Evolutionary conservation across 805 yeast species (phyloP).

Genomic region (Pichia deserticola): DNA sequence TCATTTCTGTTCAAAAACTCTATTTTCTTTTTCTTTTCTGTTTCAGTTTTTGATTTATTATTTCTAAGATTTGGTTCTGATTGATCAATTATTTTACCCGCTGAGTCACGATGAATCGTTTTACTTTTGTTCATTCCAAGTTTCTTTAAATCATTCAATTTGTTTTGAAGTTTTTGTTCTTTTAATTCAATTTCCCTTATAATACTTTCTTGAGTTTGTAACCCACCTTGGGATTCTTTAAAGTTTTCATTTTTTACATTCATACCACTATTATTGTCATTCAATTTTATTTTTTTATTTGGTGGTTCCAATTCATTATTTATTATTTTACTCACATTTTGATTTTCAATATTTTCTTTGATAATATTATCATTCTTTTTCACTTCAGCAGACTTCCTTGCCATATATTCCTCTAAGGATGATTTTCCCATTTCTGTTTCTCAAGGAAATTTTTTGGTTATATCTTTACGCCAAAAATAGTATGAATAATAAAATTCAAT

Average conservation of each 20-base stretch:
- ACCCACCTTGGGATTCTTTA: constrained; percentile 25
- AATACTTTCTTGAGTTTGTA: constrained; percentile 40
- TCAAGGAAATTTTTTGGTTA: neutral
- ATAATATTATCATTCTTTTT: neutral
- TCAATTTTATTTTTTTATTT: neutral
- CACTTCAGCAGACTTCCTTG: constrained; percentile 6
- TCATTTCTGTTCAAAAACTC: no score
- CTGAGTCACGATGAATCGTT: constrained; percentile 54
- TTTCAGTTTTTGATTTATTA: constrained; percentile 25
- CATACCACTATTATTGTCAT: neutral
- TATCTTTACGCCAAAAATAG: no score
- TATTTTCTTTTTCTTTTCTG: constrained; percentile 14
- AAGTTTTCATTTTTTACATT: neutral
- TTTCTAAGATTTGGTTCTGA: no score
- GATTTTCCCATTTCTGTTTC: neutral
- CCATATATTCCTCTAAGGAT: constrained; percentile 10
- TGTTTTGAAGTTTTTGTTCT: constrained; percentile 18
- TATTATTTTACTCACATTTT: no score
- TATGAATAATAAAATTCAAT: no score
- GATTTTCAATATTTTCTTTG: no score
- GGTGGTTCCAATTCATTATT: no score
- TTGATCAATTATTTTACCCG: constrained; percentile 36
- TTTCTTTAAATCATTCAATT: constrained; percentile 20
- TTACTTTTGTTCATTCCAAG: constrained; percentile 10
- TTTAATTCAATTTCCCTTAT: constrained; percentile 26